These are phyloP conservation scores for Monascus ruber DNA, from an alignment of 2,329 filamentous ascomycete genomes.

Conservation along the genomic window DNA sequence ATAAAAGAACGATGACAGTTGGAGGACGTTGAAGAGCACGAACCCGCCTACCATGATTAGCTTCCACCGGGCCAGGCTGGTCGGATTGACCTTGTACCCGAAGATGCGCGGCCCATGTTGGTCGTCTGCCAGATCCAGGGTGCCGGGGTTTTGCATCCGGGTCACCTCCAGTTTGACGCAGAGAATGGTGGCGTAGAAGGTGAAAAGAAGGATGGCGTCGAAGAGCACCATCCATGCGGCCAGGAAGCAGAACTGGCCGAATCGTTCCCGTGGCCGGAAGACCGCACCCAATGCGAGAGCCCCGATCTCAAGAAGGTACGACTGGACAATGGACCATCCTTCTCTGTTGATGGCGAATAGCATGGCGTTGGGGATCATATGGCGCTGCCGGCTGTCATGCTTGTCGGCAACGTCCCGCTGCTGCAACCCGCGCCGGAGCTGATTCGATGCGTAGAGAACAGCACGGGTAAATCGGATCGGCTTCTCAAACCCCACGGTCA, in stretches of 20 bases:
- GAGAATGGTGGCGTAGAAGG: slow-evolving; percentile 94
- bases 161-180: slow-evolving; percentile 99
- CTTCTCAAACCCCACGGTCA: slow-evolving; percentile 97
- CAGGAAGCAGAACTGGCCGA: slow-evolving; percentile 96
- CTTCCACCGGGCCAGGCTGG: slow-evolving; percentile 93
- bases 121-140: slow-evolving; percentile 85
- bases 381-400: slow-evolving; percentile 14
- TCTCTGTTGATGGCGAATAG: slow-evolving; percentile 72
- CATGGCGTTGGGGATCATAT: slow-evolving; percentile 21
- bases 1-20: slow-evolving; percentile 84
- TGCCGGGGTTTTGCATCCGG: slow-evolving; percentile 91
- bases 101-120: slow-evolving; percentile 74
- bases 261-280: slow-evolving; percentile 88
- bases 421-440: too few relatives aligned
- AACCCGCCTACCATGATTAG: slow-evolving; percentile 92
- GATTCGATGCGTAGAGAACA: slow-evolving; percentile 78
- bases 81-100: slow-evolving; percentile 73
- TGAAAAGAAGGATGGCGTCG: slow-evolving; percentile 87
- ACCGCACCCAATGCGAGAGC: slow-evolving; percentile 76
- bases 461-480: slow-evolving; percentile 92
- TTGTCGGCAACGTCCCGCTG: slow-evolving; percentile 41
- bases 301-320: slow-evolving; percentile 86
- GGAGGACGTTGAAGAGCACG: slow-evolving; percentile 77
- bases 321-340: slow-evolving; percentile 84
- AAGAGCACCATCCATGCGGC: slow-evolving; percentile 96